phyloP scores from a whole-genome alignment of 75 land plant genomes.

The Pseudotsuga menziesii region DNA sequence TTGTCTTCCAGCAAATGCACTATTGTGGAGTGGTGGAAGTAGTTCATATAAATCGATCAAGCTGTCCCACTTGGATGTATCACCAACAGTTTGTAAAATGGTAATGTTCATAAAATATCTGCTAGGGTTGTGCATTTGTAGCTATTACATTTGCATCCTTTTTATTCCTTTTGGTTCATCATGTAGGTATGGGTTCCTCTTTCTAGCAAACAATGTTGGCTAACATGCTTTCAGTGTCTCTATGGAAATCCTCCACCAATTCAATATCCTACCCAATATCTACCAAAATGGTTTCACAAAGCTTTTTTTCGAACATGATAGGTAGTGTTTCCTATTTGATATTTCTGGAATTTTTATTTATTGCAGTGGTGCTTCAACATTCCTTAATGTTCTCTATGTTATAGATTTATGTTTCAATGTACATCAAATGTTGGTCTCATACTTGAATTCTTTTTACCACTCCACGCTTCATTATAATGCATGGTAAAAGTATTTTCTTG shows the following conservation, averaged over 20 bases:
- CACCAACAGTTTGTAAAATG: slow-evolving; percentile 86
- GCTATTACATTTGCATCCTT: background rate
- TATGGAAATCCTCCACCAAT: slow-evolving; percentile 78
- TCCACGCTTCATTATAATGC: background rate
- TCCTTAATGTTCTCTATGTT: background rate
- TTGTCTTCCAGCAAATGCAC: slow-evolving; percentile 87
- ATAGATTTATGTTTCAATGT: background rate
- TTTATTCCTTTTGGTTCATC: slow-evolving; percentile 5
- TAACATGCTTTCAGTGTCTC: slow-evolving; percentile 72
- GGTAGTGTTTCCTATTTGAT: slow-evolving; percentile 27
- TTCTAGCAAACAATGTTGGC: slow-evolving; percentile 22
- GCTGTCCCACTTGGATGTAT: slow-evolving; percentile 84
- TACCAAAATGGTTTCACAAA: slow-evolving; percentile 97
- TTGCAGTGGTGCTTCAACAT: background rate
- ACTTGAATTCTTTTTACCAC: background rate
- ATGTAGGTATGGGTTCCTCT: slow-evolving; percentile 84
- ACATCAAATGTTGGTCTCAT: background rate
- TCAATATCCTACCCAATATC: slow-evolving; percentile 75
- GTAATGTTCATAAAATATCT: slow-evolving; percentile 21
- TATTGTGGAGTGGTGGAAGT: slow-evolving; percentile 95
- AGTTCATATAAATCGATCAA: slow-evolving; percentile 80
- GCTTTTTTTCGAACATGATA: slow-evolving; percentile 91
- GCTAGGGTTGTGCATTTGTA: background rate
- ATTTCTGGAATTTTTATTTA: no score
- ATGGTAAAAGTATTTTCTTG: background rate